Conservation (phyloP, 352 stramenopile species). For the Globisporangium echinulatum region DNA sequence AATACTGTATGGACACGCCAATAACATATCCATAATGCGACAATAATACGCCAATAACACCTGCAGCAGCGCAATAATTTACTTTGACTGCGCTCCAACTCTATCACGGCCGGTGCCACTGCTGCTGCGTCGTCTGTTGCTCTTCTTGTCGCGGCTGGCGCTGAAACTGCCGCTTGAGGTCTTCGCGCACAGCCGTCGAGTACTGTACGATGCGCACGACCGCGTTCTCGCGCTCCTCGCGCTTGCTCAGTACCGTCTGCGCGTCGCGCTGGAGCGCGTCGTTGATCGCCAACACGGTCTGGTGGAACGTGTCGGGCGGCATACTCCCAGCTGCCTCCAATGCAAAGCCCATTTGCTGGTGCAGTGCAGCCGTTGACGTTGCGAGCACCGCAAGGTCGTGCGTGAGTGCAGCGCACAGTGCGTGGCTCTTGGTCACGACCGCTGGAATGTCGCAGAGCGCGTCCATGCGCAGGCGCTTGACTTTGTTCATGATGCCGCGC, state of each 20-base stretch:
- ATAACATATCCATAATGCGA: neutral
- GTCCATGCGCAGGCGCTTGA: slow-evolving; percentile 42
- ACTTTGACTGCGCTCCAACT: neutral
- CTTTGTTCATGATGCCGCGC: slow-evolving; percentile 35
- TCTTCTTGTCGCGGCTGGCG: slow-evolving; percentile 15
- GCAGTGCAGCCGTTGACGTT: slow-evolving; percentile 23
- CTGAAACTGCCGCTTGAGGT: slow-evolving; percentile 36
- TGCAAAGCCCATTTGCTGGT: slow-evolving; percentile 34
- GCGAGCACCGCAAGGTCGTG: slow-evolving; percentile 38
- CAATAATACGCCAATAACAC: neutral
- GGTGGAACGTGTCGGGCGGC: slow-evolving; percentile 30
- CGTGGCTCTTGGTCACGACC: slow-evolving; percentile 43
- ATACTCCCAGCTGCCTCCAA: slow-evolving; percentile 24
- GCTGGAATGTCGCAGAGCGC: slow-evolving; percentile 57
- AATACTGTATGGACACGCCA: neutral
- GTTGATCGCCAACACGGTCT: slow-evolving; percentile 34
- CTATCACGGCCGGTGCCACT: neutral
- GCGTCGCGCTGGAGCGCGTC: slow-evolving; percentile 38
- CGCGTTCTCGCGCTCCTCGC: slow-evolving; percentile 56
- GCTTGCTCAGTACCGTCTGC: slow-evolving; percentile 26
- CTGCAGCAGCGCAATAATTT: too few species aligned
- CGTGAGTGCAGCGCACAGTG: slow-evolving; percentile 48
- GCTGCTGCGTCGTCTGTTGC: neutral
- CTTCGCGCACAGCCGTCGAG: slow-evolving; percentile 35
- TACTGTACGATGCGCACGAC: slow-evolving; percentile 75